A percentile compares a stretch with the other conserved stretches of the same genome.
phyloP scores from a whole-genome alignment of 2,329 filamentous ascomycete genomes.

The Lecanicillium sp. region DNA sequence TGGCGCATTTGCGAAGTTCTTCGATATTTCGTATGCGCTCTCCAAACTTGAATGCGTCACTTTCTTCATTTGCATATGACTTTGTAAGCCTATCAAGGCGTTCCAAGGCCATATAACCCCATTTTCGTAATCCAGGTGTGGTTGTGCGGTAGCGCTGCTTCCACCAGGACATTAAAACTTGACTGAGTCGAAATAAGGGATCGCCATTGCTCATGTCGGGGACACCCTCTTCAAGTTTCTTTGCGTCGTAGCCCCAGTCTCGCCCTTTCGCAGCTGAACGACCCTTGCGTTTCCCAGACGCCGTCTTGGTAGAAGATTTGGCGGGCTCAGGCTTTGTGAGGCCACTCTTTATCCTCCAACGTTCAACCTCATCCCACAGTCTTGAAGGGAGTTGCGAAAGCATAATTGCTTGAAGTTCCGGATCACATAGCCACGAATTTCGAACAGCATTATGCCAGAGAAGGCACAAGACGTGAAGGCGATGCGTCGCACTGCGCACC shows the following conservation, averaged over 20 bases:
- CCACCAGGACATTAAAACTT: constrained; percentile 78
- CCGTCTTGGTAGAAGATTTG: constrained; percentile 25
- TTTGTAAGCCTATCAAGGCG: constrained; percentile 68
- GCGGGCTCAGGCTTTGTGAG: constrained; percentile 31
- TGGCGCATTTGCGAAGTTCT: constrained; percentile 64
- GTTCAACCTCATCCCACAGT: constrained; percentile 66
- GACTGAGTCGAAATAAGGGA: constrained; percentile 70
- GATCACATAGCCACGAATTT: constrained; percentile 78
- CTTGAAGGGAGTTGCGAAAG: constrained; percentile 64
- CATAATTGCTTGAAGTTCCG: constrained; percentile 67
- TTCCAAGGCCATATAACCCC: constrained; percentile 77
- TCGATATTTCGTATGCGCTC: constrained; percentile 64
- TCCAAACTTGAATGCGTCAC: constrained; percentile 62
- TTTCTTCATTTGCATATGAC: constrained; percentile 57
- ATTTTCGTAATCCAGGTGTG: constrained; percentile 76
- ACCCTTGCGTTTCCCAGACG: neutral
- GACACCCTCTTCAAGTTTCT: constrained; percentile 61
- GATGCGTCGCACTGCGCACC: constrained; percentile 73
- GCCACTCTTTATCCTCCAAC: constrained; percentile 65
- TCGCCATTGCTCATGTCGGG: constrained; percentile 79
- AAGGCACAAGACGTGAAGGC: constrained; percentile 79
- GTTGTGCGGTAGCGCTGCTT: constrained; percentile 74
- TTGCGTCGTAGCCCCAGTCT: constrained; percentile 69
- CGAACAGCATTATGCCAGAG: constrained; percentile 85
- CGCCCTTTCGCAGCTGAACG: constrained; percentile 32